phyloP scores from a whole-genome alignment of 768 basidiomycete genomes.

The Podaxis sp. region DNA sequence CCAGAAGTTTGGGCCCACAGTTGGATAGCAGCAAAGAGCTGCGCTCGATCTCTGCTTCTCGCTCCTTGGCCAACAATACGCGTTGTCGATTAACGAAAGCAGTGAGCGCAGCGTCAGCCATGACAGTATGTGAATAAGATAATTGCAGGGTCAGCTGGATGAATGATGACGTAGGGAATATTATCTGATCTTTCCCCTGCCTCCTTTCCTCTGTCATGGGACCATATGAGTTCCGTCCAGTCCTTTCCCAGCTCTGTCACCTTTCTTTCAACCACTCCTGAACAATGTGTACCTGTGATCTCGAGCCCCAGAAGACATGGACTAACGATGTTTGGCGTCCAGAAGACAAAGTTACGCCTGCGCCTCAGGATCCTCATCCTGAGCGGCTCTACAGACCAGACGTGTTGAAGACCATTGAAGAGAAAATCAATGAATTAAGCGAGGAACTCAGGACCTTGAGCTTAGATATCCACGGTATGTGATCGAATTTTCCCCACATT shows the following conservation, averaged over 20 bases:
- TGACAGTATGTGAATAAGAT: conserved; percentile 20
- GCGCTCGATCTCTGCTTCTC: conserved; percentile 81
- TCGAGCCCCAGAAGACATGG: conserved; percentile 14
- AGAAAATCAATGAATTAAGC: conserved; percentile 50
- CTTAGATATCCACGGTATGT: conserved; percentile 68
- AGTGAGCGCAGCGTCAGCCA: conserved; percentile 35
- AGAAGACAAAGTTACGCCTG: conserved; percentile 29
- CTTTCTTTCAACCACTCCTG: not conserved
- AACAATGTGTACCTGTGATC: conserved; percentile 22
- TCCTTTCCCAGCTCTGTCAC: not conserved
- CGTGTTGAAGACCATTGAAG: conserved; percentile 59
- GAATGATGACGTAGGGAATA: not conserved
- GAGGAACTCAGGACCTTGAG: conserved; percentile 58
- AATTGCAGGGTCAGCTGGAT: not conserved
- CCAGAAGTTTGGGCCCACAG: conserved; percentile 81
- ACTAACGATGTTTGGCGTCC: conserved; percentile 41
- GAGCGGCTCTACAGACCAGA: conserved; percentile 51
- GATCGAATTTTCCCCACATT: not conserved
- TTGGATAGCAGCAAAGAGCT: conserved; percentile 78
- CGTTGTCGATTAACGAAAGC: conserved; percentile 70
- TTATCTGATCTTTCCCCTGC: not conserved
- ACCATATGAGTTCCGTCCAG: not conserved
- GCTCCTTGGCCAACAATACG: conserved; percentile 65
- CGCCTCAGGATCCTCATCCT: conserved; percentile 29
- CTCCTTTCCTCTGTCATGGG: conserved; percentile 3